Percentiles rank a stretch among this genome's conserved stretches.
These are phyloP conservation scores for Cinnamomum chago DNA, from an alignment of 164 flowering plant species.

Conservation along the genomic window DNA sequence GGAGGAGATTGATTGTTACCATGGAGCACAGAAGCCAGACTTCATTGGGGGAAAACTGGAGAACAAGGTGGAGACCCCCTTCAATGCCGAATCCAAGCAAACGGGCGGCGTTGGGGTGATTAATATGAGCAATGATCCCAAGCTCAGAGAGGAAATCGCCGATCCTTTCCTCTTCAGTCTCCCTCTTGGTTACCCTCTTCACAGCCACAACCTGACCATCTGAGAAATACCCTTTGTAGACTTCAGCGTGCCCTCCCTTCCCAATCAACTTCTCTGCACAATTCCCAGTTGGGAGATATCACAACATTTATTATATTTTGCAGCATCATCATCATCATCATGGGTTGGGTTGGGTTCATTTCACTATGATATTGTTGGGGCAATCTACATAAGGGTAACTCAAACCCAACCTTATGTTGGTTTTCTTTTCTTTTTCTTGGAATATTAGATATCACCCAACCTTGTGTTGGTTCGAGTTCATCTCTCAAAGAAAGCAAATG, in stretches of 20 bases:
- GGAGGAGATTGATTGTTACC: constrained; percentile 29
- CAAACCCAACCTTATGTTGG: too few species aligned
- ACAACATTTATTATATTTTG: background rate
- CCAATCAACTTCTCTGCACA: constrained; percentile 74
- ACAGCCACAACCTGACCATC: constrained; percentile 84
- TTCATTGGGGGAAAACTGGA: constrained; percentile 69
- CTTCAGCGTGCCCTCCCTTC: constrained; percentile 90
- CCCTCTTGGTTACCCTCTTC: constrained; percentile 58
- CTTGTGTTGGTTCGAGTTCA: too few species aligned
- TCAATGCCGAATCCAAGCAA: constrained; percentile 76
- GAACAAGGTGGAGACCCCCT: constrained; percentile 75
- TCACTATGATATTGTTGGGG: too few species aligned
- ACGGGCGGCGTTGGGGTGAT: constrained; percentile 80
- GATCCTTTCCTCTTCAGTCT: constrained; percentile 50
- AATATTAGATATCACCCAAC: too few species aligned
- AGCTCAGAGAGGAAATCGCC: constrained; percentile 89
- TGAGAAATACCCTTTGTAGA: constrained; percentile 64
- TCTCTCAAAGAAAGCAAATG: too few species aligned
- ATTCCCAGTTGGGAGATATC: background rate
- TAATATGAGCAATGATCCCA: constrained; percentile 87
- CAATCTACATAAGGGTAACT: too few species aligned
- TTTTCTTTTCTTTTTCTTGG: too few species aligned
- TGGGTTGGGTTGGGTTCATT: too few species aligned
- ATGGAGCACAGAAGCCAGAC: constrained; percentile 72
- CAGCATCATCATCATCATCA: background rate